Conservation (phyloP, 768 basidiomycete genomes). For the Lactarius indigo region DNA sequence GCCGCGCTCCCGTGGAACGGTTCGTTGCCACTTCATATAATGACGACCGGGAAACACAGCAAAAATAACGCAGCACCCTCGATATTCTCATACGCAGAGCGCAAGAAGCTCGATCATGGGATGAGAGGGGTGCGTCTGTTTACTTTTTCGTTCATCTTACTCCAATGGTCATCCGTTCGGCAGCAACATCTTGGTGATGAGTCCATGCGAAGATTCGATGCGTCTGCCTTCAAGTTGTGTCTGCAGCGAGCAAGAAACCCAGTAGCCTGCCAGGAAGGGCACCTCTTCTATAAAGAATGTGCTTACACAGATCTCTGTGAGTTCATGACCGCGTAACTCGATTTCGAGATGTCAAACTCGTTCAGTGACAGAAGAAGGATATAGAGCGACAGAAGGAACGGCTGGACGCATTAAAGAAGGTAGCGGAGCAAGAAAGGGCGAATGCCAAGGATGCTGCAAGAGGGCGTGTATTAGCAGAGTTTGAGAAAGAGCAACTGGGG, state of each 20-base stretch:
- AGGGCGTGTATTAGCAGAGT: constrained; percentile 85
- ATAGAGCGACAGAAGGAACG: constrained; percentile 88
- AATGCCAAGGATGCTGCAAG: constrained; percentile 69
- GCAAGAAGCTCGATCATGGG: constrained; percentile 81
- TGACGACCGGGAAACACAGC: constrained; percentile 91
- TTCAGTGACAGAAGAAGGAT: constrained; percentile 81
- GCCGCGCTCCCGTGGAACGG: not conserved
- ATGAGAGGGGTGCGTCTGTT: constrained; percentile 58
- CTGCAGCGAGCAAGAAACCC: constrained; percentile 81
- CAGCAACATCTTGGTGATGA: constrained; percentile 85
- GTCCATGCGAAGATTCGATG: constrained; percentile 88
- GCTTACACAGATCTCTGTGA: constrained; percentile 78
- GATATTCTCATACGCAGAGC: constrained; percentile 86
- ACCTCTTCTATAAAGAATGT: constrained; percentile 96
- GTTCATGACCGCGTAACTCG: constrained; percentile 28
- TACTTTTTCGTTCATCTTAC: not conserved
- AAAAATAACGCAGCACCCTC: constrained; percentile 89
- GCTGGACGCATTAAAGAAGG: constrained; percentile 67
- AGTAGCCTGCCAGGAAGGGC: constrained; percentile 78
- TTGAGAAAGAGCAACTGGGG: constrained; percentile 81
- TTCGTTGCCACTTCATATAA: constrained; percentile 29
- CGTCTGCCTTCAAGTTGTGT: constrained; percentile 88
- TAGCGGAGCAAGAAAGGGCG: constrained; percentile 75
- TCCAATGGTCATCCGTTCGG: constrained; percentile 8
- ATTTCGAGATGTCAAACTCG: constrained; percentile 7